A percentile compares a stretch with the other conserved stretches of the same genome.
These are phyloP conservation scores for Pseudopediastrum boryanum DNA, from an alignment of 139 green algal species.

Conservation along the genomic window DNA sequence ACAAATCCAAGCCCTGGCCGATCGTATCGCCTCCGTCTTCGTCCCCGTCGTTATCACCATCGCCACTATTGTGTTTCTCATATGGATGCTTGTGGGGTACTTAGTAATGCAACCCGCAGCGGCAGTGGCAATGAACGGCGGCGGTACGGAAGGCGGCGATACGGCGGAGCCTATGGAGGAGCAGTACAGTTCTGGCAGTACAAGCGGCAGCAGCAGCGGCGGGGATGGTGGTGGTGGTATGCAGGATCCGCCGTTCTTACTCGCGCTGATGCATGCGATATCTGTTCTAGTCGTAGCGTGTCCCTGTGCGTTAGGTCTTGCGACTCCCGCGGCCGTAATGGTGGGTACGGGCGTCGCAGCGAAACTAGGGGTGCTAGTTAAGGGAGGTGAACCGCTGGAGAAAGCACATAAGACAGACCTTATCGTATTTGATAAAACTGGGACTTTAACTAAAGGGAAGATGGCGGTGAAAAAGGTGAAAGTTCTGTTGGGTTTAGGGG, in stretches of 20 bases:
- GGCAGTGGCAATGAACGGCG: too few species aligned
- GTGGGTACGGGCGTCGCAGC: slow-evolving; percentile 93
- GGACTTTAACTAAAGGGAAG: too few species aligned
- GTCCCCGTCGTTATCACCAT: slow-evolving; percentile 82
- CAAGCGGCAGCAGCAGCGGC: too few species aligned
- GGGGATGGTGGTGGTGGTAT: too few species aligned
- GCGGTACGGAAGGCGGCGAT: too few species aligned
- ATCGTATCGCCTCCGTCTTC: slow-evolving; percentile 85
- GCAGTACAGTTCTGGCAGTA: too few species aligned
- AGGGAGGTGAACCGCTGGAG: slow-evolving; percentile 53
- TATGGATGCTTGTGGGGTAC: too few species aligned
- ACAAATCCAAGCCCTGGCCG: slow-evolving; percentile 84
- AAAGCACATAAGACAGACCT: slow-evolving; percentile 35
- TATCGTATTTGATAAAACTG: too few species aligned
- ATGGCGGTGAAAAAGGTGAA: too few species aligned
- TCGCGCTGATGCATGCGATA: slow-evolving; percentile 92
- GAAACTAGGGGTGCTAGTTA: slow-evolving; percentile 56
- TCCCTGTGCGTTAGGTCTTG: slow-evolving; percentile 94
- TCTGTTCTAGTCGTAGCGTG: slow-evolving; percentile 98
- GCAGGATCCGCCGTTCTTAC: slow-evolving; percentile 77
- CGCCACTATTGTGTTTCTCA: slow-evolving; percentile 1
- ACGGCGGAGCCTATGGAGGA: too few species aligned
- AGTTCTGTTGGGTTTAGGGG: too few species aligned
- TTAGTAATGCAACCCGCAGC: too few species aligned
- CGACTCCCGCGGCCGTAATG: slow-evolving; percentile 94